phyloP scores from a whole-genome alignment of 805 yeast genomes.

The Kodamaea laetipori region DNA sequence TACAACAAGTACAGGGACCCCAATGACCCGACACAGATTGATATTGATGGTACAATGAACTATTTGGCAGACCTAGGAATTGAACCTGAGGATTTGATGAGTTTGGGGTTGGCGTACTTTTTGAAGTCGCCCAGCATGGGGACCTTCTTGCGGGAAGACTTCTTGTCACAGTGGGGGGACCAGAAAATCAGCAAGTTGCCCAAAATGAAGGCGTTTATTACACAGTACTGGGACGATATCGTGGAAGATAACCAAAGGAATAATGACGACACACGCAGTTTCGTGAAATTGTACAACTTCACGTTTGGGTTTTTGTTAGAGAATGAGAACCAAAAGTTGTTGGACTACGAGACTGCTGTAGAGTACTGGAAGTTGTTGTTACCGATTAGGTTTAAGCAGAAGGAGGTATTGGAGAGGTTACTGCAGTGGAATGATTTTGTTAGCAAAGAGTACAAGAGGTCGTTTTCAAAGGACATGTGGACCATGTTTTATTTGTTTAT shows the following conservation, averaged over 20 bases:
- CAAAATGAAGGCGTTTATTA: conserved; percentile 47
- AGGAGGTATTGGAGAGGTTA: conserved; percentile 33
- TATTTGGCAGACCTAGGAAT: conserved; percentile 68
- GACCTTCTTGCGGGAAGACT: conserved; percentile 50
- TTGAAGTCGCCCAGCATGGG: conserved; percentile 71
- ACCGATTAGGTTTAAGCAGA: conserved; percentile 9
- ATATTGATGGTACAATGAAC: conserved; percentile 73
- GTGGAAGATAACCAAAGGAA: conserved; percentile 5
- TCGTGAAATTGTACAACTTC: conserved; percentile 65
- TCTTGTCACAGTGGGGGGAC: conserved; percentile 59
- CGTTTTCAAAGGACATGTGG: conserved; percentile 79
- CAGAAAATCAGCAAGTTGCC: conserved; percentile 31
- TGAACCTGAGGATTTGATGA: conserved; percentile 72
- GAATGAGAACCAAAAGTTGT: conserved; percentile 51
- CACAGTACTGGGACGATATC: conserved; percentile 17
- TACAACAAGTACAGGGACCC: conserved; percentile 38
- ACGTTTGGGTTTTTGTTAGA: conserved; percentile 70
- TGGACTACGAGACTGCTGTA: conserved; percentile 61
- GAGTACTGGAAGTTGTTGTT: conserved; percentile 80
- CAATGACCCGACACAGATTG: conserved; percentile 48
- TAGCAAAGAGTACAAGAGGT: conserved; percentile 40
- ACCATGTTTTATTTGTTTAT: conserved; percentile 74
- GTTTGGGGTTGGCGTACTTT: conserved; percentile 69
- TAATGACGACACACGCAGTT: conserved; percentile 39
- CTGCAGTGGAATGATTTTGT: conserved; percentile 64